Evolutionary conservation across 495 filamentous ascomycete genomes (phyloP).

Genomic region (Aspergillus sclerotiicarbonarius): DNA sequence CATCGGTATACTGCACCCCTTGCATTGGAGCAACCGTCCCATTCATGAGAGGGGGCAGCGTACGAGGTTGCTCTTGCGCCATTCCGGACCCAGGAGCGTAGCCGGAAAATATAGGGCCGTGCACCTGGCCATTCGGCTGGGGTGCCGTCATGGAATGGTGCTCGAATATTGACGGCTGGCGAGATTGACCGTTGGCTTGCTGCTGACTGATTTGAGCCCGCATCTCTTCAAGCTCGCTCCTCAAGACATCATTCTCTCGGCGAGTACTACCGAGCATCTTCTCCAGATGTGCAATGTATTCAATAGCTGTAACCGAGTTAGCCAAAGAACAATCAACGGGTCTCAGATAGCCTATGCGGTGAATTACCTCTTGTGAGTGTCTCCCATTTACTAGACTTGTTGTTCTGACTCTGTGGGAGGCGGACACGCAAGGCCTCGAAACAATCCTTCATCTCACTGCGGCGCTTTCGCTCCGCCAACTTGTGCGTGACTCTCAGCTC

Average conservation of each 20-base stretch:
- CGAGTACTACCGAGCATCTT: slow-evolving; percentile 30
- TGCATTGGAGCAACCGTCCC: slow-evolving; percentile 54
- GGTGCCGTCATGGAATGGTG: slow-evolving; percentile 37
- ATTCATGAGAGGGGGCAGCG: slow-evolving; percentile 51
- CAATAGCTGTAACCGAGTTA: slow-evolving; percentile 35
- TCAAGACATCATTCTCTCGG: slow-evolving; percentile 51
- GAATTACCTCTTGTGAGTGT: slow-evolving; percentile 84
- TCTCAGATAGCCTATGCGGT: not conserved
- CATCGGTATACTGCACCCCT: slow-evolving; percentile 56
- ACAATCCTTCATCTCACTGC: slow-evolving; percentile 97
- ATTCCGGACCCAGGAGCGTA: slow-evolving; percentile 34
- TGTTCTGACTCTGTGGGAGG: slow-evolving; percentile 81
- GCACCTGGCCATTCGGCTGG: slow-evolving; percentile 37
- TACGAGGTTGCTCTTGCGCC: slow-evolving; percentile 47
- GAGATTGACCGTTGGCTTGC: slow-evolving; percentile 47
- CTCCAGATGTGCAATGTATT: slow-evolving; percentile 42
- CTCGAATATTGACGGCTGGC: slow-evolving; percentile 38
- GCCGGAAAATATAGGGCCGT: slow-evolving; percentile 32
- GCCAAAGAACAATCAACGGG: not conserved
- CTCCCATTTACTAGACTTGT: slow-evolving; percentile 98
- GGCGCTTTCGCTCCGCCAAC: slow-evolving; percentile 89
- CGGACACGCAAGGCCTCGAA: slow-evolving; percentile 83
- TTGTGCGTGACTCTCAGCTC: slow-evolving; percentile 96
- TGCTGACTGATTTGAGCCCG: slow-evolving; percentile 50
- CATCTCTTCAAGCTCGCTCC: slow-evolving; percentile 50